Conservation (phyloP, 371 early-diverging fungal species). For the Haplosporangium sp. region DNA sequence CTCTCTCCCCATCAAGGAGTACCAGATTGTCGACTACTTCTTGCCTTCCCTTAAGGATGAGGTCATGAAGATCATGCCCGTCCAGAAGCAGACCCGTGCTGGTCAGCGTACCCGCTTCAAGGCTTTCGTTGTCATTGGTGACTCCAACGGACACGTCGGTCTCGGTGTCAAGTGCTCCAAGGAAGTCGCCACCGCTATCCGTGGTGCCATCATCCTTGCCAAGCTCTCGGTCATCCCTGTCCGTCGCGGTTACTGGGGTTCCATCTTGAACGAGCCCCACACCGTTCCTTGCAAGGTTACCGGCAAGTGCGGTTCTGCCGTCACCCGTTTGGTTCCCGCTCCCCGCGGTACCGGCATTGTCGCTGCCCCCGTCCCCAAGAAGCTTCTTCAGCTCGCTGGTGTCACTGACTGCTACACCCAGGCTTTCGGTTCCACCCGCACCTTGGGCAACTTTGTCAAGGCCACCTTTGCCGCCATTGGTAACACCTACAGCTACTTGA, state of each 20-base stretch:
- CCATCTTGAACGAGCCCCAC: constrained; percentile 97
- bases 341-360: constrained; percentile 99
- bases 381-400: constrained; percentile 98
- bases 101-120: constrained; percentile 99
- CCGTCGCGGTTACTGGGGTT: constrained; percentile 99
- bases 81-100: constrained; percentile 99
- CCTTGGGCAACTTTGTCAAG: constrained; percentile 99
- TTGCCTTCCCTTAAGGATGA: constrained; percentile 98
- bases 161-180: constrained; percentile 99
- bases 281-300: constrained; percentile 99
- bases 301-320: constrained; percentile 99
- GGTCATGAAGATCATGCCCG: constrained; percentile 99
- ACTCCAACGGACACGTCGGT: constrained; percentile 98
- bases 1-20: constrained; percentile 99
- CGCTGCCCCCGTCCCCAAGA: constrained; percentile 97
- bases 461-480: constrained; percentile 98
- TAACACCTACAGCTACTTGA: constrained; percentile 97
- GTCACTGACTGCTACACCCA: constrained; percentile 98
- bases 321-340: constrained; percentile 96
- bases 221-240: constrained; percentile 85
- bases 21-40: constrained; percentile 99
- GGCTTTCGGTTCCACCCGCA: constrained; percentile 92
- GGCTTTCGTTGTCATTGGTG: constrained; percentile 99
- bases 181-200: constrained; percentile 99
- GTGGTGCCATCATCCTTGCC: constrained; percentile 97